Conservation (phyloP, 352 stramenopile genomes). For the Phytophthora citrophthora region DNA sequence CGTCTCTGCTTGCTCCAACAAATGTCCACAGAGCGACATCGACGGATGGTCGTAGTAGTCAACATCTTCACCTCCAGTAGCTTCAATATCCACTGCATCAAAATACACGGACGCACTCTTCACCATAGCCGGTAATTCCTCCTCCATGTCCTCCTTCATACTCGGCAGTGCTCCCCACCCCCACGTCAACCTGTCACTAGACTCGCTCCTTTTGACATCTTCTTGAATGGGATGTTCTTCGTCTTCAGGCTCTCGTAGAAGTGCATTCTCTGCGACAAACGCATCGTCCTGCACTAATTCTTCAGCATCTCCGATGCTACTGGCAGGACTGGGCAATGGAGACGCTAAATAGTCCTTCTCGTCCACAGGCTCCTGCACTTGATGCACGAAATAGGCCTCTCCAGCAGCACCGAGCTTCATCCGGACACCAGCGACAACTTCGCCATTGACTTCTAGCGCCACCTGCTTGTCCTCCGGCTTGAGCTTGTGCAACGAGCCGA, state of each 20-base stretch:
- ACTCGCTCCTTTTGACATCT: slow-evolving; percentile 9
- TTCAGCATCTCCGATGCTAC: slow-evolving; percentile 16
- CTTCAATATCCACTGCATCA: slow-evolving; percentile 67
- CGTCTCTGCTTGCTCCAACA: slow-evolving; percentile 49
- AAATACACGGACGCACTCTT: slow-evolving; percentile 84
- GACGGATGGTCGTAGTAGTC: slow-evolving; percentile 51
- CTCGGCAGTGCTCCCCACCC: slow-evolving; percentile 59
- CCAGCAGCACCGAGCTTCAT: slow-evolving; percentile 80
- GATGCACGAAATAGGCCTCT: slow-evolving; percentile 82
- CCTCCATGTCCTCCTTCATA: slow-evolving; percentile 27
- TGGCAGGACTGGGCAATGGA: slow-evolving; percentile 55
- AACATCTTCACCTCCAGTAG: slow-evolving; percentile 5
- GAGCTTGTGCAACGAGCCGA: slow-evolving; percentile 58
- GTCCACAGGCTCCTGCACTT: slow-evolving; percentile 59
- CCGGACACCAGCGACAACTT: slow-evolving; percentile 50
- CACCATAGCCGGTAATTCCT: slow-evolving; percentile 50
- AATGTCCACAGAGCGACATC: slow-evolving; percentile 79
- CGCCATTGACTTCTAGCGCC: slow-evolving; percentile 68
- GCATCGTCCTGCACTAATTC: slow-evolving; percentile 16
- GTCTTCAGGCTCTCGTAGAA: slow-evolving; percentile 27
- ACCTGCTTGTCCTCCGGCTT: slow-evolving; percentile 50
- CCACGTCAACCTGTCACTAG: slow-evolving; percentile 57
- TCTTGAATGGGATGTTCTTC: slow-evolving; percentile 18
- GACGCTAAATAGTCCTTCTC: slow-evolving; percentile 75
- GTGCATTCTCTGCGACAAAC: neutral